Evolutionary conservation across 371 early-diverging fungal genomes (phyloP).

Genomic region (Mucor indicus): DNA sequence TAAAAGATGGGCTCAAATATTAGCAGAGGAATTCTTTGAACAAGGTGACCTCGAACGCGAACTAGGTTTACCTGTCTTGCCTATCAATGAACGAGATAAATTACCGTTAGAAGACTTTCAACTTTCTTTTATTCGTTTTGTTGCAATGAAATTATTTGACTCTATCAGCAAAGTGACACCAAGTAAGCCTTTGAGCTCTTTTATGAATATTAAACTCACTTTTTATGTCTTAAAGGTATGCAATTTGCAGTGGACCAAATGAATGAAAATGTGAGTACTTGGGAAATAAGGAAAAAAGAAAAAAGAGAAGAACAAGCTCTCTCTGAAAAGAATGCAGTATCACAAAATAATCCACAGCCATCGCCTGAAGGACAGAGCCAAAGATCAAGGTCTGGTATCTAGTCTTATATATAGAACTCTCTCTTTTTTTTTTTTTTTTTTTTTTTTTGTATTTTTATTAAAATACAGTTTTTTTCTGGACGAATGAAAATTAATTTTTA

Average conservation of each 20-base stretch:
- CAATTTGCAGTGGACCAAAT: conserved; percentile 35
- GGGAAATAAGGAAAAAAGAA: conserved; percentile 26
- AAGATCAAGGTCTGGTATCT: too few species aligned
- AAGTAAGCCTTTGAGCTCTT: too few species aligned
- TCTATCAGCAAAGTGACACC: conserved; percentile 24
- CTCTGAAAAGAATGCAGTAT: too few species aligned
- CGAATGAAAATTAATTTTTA: too few species aligned
- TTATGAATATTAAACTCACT: too few species aligned
- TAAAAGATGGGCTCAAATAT: conserved; percentile 54
- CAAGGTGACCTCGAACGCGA: conserved; percentile 72
- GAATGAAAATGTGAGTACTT: conserved; percentile 28
- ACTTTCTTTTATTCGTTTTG: conserved; percentile 31
- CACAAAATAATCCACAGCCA: too few species aligned
- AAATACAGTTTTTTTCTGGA: too few species aligned
- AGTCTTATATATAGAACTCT: too few species aligned
- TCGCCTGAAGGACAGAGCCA: too few species aligned
- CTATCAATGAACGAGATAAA: conserved; percentile 42
- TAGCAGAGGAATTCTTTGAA: conserved; percentile 61
- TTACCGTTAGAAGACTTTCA: conserved; percentile 38
- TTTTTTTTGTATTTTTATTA: too few species aligned
- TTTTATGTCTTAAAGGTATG: conserved; percentile 40
- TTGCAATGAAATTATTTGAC: conserved; percentile 40
- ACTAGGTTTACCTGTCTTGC: conserved; percentile 45
- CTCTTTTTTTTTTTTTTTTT: too few species aligned
- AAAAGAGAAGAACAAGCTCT: too few species aligned